Evolutionary conservation across 73 alveolate genomes (phyloP).

Genomic region (Tetrahymena elliotti): DNA sequence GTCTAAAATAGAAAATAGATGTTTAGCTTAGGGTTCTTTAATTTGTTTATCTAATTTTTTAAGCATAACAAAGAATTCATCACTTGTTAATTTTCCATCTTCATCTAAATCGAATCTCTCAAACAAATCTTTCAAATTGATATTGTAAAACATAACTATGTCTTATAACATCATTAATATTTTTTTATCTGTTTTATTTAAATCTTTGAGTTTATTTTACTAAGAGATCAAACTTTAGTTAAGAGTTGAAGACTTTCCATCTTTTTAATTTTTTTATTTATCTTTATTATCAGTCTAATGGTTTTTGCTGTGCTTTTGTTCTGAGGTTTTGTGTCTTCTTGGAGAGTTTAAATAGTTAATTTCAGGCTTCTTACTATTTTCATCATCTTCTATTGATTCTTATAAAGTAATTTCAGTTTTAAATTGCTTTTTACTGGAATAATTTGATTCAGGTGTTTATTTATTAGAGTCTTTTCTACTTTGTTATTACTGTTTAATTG

Average conservation of each 20-base stretch:
- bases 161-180: neutral
- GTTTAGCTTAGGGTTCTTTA: neutral
- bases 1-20: neutral
- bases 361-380: neutral
- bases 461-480: neutral
- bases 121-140: neutral
- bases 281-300: neutral
- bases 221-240: neutral
- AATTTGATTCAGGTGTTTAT: neutral
- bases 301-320: neutral
- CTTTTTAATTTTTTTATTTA: neutral
- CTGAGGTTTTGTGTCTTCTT: neutral
- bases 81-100: neutral
- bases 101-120: neutral
- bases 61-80: neutral
- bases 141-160: neutral
- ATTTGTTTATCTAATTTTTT: neutral
- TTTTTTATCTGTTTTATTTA: neutral
- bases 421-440: neutral
- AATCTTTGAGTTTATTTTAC: neutral
- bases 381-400: neutral
- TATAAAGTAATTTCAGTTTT: neutral
- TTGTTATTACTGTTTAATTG: neutral
- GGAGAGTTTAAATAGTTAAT: neutral
- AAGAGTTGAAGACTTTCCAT: neutral